Conservation (phyloP, 1,139 yeast species). For the Yamadazyma siamensis region DNA sequence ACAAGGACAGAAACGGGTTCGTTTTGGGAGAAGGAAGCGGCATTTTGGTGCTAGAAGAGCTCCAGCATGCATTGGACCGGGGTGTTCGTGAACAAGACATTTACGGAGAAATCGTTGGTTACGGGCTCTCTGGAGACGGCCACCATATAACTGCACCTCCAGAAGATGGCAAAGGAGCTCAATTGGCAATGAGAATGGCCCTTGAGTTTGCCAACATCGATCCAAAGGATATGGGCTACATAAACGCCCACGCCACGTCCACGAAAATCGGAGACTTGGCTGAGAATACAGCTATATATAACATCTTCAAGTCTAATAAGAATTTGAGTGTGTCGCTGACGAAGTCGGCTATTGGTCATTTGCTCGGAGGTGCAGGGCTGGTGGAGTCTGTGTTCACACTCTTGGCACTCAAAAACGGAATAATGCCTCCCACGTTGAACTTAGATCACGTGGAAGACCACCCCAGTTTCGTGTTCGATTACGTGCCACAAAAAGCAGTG, state of each 20-base stretch:
- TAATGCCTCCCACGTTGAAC: constrained; percentile 80
- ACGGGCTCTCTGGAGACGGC: constrained; percentile 91
- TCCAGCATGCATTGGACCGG: constrained; percentile 70
- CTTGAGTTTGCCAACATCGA: constrained; percentile 43
- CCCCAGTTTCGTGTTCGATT: constrained; percentile 59
- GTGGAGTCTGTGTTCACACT: constrained; percentile 85
- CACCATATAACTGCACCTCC: constrained; percentile 91
- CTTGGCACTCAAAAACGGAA: constrained; percentile 53
- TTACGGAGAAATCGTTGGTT: constrained; percentile 80
- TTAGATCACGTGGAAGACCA: constrained; percentile 50
- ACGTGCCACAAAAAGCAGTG: constrained; percentile 51
- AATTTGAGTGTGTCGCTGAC: constrained; percentile 65
- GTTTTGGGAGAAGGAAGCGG: constrained; percentile 96
- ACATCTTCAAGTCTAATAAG: constrained; percentile 39
- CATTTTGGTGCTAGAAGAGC: constrained; percentile 66
- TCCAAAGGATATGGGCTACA: constrained; percentile 57
- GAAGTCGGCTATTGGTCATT: constrained; percentile 91
- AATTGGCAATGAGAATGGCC: constrained; percentile 78
- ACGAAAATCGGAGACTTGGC: constrained; percentile 87
- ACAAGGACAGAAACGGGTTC: constrained; percentile 73
- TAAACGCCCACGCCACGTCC: constrained; percentile 97
- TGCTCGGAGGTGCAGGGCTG: constrained; percentile 95
- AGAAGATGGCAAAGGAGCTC: constrained; percentile 81
- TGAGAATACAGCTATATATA: constrained; percentile 71
- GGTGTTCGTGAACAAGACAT: constrained; percentile 53